Base-by-base conservation (phyloP, 1,284 basidiomycete species). In the Hortiboletus rubellus region DNA sequence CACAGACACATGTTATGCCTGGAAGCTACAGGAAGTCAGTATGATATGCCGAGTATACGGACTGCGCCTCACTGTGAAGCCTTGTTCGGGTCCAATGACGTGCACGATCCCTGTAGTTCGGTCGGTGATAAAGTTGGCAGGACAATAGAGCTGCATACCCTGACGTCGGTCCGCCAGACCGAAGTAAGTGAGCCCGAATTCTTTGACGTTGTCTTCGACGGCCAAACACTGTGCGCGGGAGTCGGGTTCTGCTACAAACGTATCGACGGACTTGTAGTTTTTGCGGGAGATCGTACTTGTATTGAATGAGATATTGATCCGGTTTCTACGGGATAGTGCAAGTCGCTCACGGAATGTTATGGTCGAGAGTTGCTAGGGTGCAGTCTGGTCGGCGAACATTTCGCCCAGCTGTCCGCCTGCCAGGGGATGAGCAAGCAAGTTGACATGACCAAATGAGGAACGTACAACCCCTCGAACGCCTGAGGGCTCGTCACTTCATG, bases 401-500 rank as follows among this genome's bases (percentile, higher is more conserved):
- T 57, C 95, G 85, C 41, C 83, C 84, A 52, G 96, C 92, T 65
- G 83, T 89, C 62, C 93, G 85, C 62, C 91, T 92, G 58, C 24
- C 53, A 5, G 57, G 46, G 30, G 37, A 55, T 67, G 42, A 63
- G 62, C 54, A 60, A 55, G 57, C 11, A 46, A 36, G 45, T 34
- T 24, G 41, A 38, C 18, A 41, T 27, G 48, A 49, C 7, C 38
- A 15, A 40, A 57, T 41, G 45, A 7, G 10, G 44, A 48, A 81
- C 88, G 70, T 65, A 89, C 84, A 98, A 79, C 71, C 95, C 95
- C 75, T 97, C 95, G 66, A 98, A 98, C 1, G 95, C 95, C 74
- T 98, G 96, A 37, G 95, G 95, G 61, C 91, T 95, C 18, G 96
- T 97, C 52, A 98, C 95, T 80, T 97, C 95, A 68, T 97, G 95